Evolutionary conservation across 1,139 yeast genomes (phyloP), one percentile per base, ranked within the genome.

Genomic region (Casaregolazyma lundiana): DNA sequence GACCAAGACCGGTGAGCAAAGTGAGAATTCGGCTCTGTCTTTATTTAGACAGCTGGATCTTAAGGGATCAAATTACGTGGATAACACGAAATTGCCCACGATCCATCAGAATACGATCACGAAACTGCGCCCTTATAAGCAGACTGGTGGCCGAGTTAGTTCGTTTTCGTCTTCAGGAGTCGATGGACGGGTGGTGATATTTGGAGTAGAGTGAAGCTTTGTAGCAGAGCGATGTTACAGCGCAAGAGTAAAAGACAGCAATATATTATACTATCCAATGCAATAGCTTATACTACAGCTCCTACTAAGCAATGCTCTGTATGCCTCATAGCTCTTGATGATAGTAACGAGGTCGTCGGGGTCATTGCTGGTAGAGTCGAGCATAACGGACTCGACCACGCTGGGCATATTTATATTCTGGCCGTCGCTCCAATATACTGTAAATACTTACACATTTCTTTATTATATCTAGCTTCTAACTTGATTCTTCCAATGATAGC

Each of bases 41-140:
- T 88, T 92, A 92, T 94, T 94, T 71, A 84, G 89, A 67, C 96
- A 92, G 67, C 74, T 92, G 76, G 99, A 92, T 68, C 77, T 92
- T 66, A 90, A 89, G 74, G 98, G 98, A 47, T 77, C 87, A 50
- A 64, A 60, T 38, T 71, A 74, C 51, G 68, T 71, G 59, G 75
- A 62, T 55, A 69, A 76, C 34, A 74, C 76, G 47, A 78, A 77
- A 43, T 74, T 84, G 61, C 76, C 75, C 51, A 88, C 96, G 15
- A 79, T 87, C 51, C 98, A 92, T 67, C 97, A 90, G 67, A 92
- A 90, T 69, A 83, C 97, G 24, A 88, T 94, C 62, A 78, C 84
- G 44, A 77, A 81, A 45, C 68, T 92, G 50, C 75, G 79, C 53
- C 68, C 76, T 29, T 77, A 73, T 55, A 59, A 59, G 2, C 68